Percentiles rank a stretch among this genome's conserved stretches.
Evolutionary conservation across 1,139 yeast genomes (phyloP).

Genomic region (Geotrichum histeridarum): DNA sequence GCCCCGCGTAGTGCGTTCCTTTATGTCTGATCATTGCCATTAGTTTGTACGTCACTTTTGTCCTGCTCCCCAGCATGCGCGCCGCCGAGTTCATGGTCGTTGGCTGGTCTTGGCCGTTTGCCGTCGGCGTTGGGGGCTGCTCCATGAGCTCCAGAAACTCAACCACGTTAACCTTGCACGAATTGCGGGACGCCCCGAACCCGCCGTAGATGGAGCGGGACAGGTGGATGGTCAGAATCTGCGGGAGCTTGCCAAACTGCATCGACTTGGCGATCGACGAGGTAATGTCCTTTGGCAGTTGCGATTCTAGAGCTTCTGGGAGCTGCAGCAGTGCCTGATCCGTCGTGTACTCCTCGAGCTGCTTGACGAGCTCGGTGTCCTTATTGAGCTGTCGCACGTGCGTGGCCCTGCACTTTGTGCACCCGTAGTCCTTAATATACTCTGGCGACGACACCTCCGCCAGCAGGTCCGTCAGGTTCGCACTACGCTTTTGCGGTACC

Average conservation of each 20-base stretch:
- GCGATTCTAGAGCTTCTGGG: constrained; percentile 33
- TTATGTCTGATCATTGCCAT: constrained; percentile 75
- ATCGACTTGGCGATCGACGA: constrained; percentile 65
- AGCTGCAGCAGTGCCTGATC: constrained; percentile 25
- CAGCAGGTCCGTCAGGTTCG: constrained; percentile 52
- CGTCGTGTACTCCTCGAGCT: constrained; percentile 23
- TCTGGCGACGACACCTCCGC: constrained; percentile 56
- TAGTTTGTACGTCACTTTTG: constrained; percentile 46
- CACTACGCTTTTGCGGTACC: constrained; percentile 56
- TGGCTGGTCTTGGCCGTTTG: constrained; percentile 29
- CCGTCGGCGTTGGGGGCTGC: constrained; percentile 3
- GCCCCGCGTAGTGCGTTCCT: constrained; percentile 88
- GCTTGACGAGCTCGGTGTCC: constrained; percentile 23
- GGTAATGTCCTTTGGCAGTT: constrained; percentile 44
- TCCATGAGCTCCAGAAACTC: constrained; percentile 48
- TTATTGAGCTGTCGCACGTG: constrained; percentile 11
- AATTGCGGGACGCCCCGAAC: constrained; percentile 65
- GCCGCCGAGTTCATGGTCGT: constrained; percentile 29
- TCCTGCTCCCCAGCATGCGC: constrained; percentile 13
- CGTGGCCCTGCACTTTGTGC: constrained; percentile 55
- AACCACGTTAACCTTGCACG: constrained; percentile 64
- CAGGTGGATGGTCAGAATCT: constrained; percentile 66
- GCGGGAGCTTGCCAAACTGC: constrained; percentile 61
- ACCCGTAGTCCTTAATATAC: constrained; percentile 73
- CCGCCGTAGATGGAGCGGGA: constrained; percentile 77